These are phyloP conservation scores for Ogataea pilisensis DNA, from an alignment of 805 yeast genomes.

Conservation along the genomic window DNA sequence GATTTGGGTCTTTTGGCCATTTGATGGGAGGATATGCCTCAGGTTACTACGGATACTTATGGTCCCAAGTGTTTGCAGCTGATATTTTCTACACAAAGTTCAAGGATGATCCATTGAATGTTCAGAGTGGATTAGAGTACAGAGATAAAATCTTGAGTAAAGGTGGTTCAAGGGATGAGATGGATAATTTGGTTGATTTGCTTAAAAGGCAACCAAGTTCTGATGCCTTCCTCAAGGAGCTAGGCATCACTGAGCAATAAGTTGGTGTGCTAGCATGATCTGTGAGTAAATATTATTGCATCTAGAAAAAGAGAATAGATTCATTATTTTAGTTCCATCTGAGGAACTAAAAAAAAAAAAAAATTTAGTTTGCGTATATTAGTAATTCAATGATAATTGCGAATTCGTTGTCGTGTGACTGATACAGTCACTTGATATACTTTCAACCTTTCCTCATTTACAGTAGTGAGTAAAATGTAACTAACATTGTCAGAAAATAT, in stretches of 20 bases:
- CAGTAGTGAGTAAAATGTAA: too few relatives aligned
- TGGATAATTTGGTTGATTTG: slow-evolving; percentile 58
- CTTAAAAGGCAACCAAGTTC: slow-evolving; percentile 75
- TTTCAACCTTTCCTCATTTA: too few relatives aligned
- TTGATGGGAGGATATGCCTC: slow-evolving; percentile 82
- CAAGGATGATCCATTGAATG: slow-evolving; percentile 62
- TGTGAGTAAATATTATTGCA: too few relatives aligned
- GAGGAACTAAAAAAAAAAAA: too few relatives aligned
- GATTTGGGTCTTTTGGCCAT: slow-evolving; percentile 77
- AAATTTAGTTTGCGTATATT: too few relatives aligned
- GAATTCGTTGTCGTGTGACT: too few relatives aligned
- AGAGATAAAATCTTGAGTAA: slow-evolving; percentile 64
- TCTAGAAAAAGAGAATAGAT: too few relatives aligned
- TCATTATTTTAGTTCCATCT: too few relatives aligned
- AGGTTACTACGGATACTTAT: slow-evolving; percentile 82
- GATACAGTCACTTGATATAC: too few relatives aligned
- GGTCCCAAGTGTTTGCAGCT: slow-evolving; percentile 82
- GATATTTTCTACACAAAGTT: slow-evolving; percentile 76
- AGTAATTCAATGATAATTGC: too few relatives aligned
- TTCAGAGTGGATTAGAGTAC: slow-evolving; percentile 57
- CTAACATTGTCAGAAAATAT: too few relatives aligned
- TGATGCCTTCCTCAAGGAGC: slow-evolving; percentile 66
- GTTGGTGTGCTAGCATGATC: background rate
- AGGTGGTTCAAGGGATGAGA: slow-evolving; percentile 73
- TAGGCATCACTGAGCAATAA: slow-evolving; percentile 38